Evolutionary conservation across 192 early-diverging fungal genomes (phyloP).

Genomic region (Coemansia sp.): DNA sequence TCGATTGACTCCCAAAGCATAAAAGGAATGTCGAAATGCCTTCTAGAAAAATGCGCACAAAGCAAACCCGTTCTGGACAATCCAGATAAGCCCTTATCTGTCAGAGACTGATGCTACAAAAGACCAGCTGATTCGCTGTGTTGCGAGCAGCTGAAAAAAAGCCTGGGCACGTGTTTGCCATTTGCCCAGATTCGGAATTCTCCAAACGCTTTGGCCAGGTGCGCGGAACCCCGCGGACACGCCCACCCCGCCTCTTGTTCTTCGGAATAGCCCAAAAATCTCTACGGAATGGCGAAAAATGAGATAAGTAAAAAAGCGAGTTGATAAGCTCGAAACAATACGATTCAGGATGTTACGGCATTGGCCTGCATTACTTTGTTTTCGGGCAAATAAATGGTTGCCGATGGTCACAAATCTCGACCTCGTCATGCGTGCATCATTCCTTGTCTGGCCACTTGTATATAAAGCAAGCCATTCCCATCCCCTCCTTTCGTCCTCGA

Average conservation of each 20-base stretch:
- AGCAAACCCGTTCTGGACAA: too few relatives aligned
- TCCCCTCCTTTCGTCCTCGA: too few relatives aligned
- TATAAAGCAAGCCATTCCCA: neutral
- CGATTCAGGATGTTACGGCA: too few relatives aligned
- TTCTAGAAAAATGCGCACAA: too few relatives aligned
- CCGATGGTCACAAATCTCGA: too few relatives aligned
- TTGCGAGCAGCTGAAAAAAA: neutral
- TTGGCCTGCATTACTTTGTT: too few relatives aligned
- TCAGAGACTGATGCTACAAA: neutral
- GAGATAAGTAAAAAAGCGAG: too few relatives aligned
- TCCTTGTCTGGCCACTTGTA: neutral
- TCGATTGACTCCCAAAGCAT: too few relatives aligned
- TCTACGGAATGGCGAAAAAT: too few relatives aligned
- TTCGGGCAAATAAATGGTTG: neutral
- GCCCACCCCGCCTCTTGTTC: neutral
- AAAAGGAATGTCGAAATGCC: too few relatives aligned
- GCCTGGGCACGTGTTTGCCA: slow-evolving; percentile 5
- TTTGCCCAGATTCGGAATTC: slow-evolving; percentile 1
- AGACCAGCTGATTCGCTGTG: neutral
- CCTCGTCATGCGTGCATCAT: neutral
- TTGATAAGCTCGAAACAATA: too few relatives aligned
- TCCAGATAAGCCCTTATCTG: neutral
- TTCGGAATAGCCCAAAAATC: too few relatives aligned
- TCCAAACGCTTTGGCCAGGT: neutral
- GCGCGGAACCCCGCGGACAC: slow-evolving; percentile 1